phyloP scores from a whole-genome alignment of 805 yeast species.

The Metschnikowia koreensis region DNA sequence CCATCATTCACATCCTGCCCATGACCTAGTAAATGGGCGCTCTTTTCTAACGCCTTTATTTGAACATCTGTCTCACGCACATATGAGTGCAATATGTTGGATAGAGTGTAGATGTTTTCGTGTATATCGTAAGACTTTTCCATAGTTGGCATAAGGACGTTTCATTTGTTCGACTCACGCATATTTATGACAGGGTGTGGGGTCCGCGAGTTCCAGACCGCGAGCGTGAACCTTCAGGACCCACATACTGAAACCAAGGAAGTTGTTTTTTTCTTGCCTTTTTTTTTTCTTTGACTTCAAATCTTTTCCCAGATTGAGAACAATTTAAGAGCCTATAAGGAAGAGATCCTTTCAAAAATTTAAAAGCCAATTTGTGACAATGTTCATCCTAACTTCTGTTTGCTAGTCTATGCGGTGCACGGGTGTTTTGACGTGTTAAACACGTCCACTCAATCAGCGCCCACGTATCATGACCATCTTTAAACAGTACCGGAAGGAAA shows the following conservation, averaged over 20 bases:
- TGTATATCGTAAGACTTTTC: slow-evolving; percentile 10
- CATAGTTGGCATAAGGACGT: background rate
- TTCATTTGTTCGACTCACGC: too few species aligned
- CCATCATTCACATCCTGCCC: slow-evolving; percentile 8
- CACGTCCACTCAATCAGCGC: slow-evolving; percentile 1
- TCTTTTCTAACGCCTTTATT: slow-evolving; percentile 8
- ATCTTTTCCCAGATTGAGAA: too few species aligned
- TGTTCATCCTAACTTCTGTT: too few species aligned
- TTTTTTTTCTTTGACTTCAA: too few species aligned
- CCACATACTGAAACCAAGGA: too few species aligned
- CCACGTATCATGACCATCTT: background rate
- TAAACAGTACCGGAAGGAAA: background rate
- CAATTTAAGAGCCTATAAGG: background rate
- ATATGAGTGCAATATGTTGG: slow-evolving; percentile 12
- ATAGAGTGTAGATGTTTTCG: slow-evolving; percentile 10
- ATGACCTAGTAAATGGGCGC: slow-evolving; percentile 7
- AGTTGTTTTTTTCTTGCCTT: too few species aligned
- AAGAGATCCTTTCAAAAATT: background rate
- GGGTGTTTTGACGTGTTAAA: background rate
- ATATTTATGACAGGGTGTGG: too few species aligned
- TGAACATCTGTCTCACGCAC: slow-evolving; percentile 11
- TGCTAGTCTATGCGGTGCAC: slow-evolving; percentile 1
- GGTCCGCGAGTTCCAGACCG: too few species aligned
- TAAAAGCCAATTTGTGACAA: too few species aligned
- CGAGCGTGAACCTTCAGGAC: too few species aligned